A percentile compares a stretch with the other conserved stretches of the same genome.
phyloP scores from a whole-genome alignment of 805 yeast genomes.

The Saccharomyces mikatae region DNA sequence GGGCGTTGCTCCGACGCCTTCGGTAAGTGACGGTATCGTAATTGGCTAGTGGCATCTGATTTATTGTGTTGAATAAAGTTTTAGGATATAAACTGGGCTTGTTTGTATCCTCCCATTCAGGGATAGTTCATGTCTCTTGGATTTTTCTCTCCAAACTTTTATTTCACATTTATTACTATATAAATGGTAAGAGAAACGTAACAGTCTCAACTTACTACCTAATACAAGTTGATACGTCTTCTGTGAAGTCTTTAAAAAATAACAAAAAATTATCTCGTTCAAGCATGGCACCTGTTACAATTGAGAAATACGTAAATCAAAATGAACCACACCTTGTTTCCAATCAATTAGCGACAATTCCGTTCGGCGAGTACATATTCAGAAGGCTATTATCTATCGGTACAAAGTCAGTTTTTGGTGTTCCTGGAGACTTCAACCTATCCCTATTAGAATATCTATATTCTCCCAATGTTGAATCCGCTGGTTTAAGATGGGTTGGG shows the following conservation, averaged over 20 bases:
- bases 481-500: conserved; percentile 62
- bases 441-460: conserved; percentile 62
- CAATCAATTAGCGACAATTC: conserved; percentile 21
- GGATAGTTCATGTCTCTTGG: not conserved
- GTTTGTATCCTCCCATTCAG: not conserved
- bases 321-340: not conserved
- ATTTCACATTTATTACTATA: not conserved
- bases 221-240: not conserved
- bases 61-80: not conserved
- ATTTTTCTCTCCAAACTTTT: not conserved
- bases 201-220: not conserved
- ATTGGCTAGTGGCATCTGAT: not conserved
- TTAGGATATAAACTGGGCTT: not conserved
- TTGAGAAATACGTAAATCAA: not conserved
- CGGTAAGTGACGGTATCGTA: not conserved
- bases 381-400: conserved; percentile 47
- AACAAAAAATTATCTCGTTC: not conserved
- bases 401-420: conserved; percentile 60
- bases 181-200: not conserved
- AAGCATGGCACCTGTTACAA: not conserved
- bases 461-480: conserved; percentile 18
- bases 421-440: conserved; percentile 73
- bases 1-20: not conserved
- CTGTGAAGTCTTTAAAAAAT: not conserved
- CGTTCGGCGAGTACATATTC: conserved; percentile 61